Evolutionary conservation across 441 rosid species (phyloP), one percentile per base, ranked within the genome.

Genomic region (Corymbia citriodora): DNA sequence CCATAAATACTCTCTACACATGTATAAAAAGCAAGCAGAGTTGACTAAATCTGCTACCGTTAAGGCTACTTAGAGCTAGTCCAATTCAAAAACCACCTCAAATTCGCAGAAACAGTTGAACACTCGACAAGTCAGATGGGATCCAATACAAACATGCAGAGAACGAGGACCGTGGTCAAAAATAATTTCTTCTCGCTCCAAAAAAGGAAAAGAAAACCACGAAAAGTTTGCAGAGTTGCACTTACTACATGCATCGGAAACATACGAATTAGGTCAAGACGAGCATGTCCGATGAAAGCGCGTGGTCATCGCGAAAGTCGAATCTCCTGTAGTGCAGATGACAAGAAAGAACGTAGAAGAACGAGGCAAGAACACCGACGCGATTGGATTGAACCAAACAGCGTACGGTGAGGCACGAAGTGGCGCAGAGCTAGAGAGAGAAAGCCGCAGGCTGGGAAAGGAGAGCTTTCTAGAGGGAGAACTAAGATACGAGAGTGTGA

Each of bases 81-180:
- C 93, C 68, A 27, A 92, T 88, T 88, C 89, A 45, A 92, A 89
- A 16, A 61, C 65, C 59, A 59, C 90, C 55, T 70, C 31, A 55
- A 82, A 85, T 82, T 59, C 9, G 87, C 65, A 89, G 87, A 79
- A 82, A 45, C 29, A 79, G 53, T 25, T 89, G 81, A 89, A 90
- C 87, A 88, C 83, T 93, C 90, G 90, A 91, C 54, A 25, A 63
- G 86, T 89, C 92, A 90, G 89, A 90, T 63, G 33, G 70, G 96
- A 95, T 96, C 99, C 98, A 94, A 94, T 89, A 90, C 88, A 87
- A 90, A 68, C 63, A 94, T 96, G 36, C 85, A 11, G 72, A 92
- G 90, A 92, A 81, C 85, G 92, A 91, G 72, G 91, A 88, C 55
- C 49, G 31, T 63, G 72, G 90, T 90, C 88, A 87, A 90, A 89